phyloP scores from a whole-genome alignment of 345 rosid genomes.

The Citrus unshiu region DNA sequence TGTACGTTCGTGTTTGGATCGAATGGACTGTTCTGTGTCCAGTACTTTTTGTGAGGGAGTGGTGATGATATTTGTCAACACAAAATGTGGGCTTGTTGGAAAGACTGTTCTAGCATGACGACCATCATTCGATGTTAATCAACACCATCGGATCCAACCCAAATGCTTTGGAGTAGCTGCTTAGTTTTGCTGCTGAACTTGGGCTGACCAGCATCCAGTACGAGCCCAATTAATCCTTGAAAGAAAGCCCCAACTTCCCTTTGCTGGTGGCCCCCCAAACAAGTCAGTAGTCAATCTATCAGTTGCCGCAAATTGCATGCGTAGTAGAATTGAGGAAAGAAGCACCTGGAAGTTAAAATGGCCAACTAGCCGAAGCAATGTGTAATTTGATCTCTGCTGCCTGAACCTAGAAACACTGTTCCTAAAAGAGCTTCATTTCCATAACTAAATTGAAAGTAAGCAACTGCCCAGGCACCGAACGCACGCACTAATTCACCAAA shows the following conservation, averaged over 20 bases:
- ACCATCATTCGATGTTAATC: too few relatives aligned
- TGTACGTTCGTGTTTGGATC: too few relatives aligned
- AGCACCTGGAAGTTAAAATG: neutral
- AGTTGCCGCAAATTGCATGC: neutral
- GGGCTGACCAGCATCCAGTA: neutral
- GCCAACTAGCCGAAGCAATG: too few relatives aligned
- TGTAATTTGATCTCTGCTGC: neutral
- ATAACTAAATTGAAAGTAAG: conserved; percentile 10
- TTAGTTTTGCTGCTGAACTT: neutral
- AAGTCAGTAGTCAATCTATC: too few relatives aligned
- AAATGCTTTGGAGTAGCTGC: neutral
- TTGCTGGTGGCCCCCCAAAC: too few relatives aligned
- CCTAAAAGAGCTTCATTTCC: conserved; percentile 15
- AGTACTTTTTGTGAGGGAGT: too few relatives aligned
- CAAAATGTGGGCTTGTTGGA: too few relatives aligned
- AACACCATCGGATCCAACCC: too few relatives aligned
- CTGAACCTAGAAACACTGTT: neutral
- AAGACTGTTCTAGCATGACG: too few relatives aligned
- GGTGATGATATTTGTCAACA: too few relatives aligned
- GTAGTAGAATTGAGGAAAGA: neutral
- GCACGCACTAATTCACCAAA: conserved; percentile 5
- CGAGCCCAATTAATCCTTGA: neutral
- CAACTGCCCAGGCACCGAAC: conserved; percentile 1
- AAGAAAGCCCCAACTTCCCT: neutral
- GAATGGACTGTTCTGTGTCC: too few relatives aligned